These are phyloP conservation scores for Fusarium coffeatum DNA, from an alignment of 2,329 filamentous ascomycete genomes.

Conservation along the genomic window DNA sequence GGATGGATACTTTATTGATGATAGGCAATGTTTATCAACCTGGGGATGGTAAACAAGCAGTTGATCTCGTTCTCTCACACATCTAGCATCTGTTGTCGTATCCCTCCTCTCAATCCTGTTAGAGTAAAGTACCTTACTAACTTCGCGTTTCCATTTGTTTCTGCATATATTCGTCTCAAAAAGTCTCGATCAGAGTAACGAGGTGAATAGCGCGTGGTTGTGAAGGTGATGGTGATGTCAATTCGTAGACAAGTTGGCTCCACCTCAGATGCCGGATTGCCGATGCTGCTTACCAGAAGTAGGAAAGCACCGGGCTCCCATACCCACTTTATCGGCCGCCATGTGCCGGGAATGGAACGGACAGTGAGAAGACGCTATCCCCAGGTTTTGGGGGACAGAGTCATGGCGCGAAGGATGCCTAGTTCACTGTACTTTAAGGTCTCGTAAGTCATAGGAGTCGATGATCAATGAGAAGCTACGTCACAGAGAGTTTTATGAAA, in stretches of 20 bases:
- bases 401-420: constrained; percentile 9
- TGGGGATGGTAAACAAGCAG: background rate
- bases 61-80: background rate
- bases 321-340: constrained; percentile 28
- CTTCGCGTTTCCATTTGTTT: background rate
- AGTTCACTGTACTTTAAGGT: background rate
- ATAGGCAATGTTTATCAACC: background rate
- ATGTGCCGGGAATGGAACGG: constrained; percentile 34
- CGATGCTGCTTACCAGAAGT: constrained; percentile 26
- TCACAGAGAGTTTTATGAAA: background rate
- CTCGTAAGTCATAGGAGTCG: background rate
- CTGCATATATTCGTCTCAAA: background rate
- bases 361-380: constrained; percentile 13
- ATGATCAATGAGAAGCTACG: background rate
- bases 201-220: background rate
- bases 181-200: constrained; percentile 1
- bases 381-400: constrained; percentile 17
- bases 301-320: constrained; percentile 15
- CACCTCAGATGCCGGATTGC: constrained; percentile 43
- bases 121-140: background rate
- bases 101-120: background rate
- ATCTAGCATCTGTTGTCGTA: background rate
- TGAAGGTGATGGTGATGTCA: constrained; percentile 28
- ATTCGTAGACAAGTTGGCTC: constrained; percentile 6
- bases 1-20: constrained; percentile 21